phyloP scores from a whole-genome alignment of 1,284 basidiomycete species.

The Puccinia coronata region DNA sequence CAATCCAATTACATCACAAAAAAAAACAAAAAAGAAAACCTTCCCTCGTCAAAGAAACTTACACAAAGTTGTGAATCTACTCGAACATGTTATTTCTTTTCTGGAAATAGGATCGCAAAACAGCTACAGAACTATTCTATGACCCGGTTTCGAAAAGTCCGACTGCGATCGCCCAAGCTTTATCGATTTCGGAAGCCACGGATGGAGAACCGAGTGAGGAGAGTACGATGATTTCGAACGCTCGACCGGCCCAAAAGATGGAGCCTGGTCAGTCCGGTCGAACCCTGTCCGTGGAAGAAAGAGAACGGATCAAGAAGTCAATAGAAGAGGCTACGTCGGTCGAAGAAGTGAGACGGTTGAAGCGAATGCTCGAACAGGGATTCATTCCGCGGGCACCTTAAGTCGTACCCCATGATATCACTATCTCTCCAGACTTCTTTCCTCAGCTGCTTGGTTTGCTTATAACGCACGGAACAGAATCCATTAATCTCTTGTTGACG shows the following conservation, averaged over 20 bases:
- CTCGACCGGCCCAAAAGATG: slow-evolving; percentile 59
- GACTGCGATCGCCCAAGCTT: slow-evolving; percentile 67
- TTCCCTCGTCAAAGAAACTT: not conserved
- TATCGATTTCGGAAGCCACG: slow-evolving; percentile 68
- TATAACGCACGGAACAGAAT: too few species aligned
- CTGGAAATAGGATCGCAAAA: slow-evolving; percentile 69
- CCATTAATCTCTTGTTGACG: too few species aligned
- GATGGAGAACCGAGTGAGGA: slow-evolving; percentile 54
- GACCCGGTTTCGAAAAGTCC: slow-evolving; percentile 67
- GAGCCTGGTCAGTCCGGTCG: slow-evolving; percentile 63
- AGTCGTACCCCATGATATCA: not conserved
- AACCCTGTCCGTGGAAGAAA: slow-evolving; percentile 88
- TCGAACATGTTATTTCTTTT: not conserved
- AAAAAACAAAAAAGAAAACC: too few species aligned
- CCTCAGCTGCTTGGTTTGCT: too few species aligned
- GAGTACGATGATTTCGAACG: slow-evolving; percentile 63
- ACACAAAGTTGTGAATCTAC: not conserved
- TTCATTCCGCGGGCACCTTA: slow-evolving; percentile 28
- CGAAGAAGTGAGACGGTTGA: slow-evolving; percentile 83
- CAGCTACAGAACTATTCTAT: slow-evolving; percentile 72
- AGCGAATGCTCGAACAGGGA: slow-evolving; percentile 83
- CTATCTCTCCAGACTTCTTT: too few species aligned
- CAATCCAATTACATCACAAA: too few species aligned
- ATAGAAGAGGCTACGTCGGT: slow-evolving; percentile 86
- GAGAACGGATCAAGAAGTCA: slow-evolving; percentile 81